Base-by-base conservation (phyloP, 2,329 filamentous ascomycete genomes). In the Coniella vitis region DNA sequence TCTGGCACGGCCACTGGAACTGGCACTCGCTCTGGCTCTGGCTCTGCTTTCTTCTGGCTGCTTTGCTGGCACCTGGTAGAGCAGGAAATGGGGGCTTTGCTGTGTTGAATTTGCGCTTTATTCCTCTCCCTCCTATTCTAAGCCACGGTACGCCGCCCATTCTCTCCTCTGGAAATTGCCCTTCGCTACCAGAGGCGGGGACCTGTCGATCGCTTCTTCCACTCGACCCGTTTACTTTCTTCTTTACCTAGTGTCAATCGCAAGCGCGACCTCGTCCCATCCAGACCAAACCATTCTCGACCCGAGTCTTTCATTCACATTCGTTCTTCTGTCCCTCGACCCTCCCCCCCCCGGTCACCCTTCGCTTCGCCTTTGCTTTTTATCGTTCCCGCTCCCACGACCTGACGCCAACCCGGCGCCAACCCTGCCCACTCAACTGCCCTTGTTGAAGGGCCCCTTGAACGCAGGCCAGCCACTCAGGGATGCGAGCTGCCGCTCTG, bases 201-300 rank as follows among this genome's bases (percentile, higher is more conserved):
- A 56, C 55, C 57, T 56, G 60, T 57, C 59, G 61, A 62, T 63
- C 60, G 55, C 57, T 61, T 53, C 54, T 58, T 5, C 25, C 46
- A 53, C 52, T 50, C 49, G 47, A 47, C 52, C 52, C 52, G 38
- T 34, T 40, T 14, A 34, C 29, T 32, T 37, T 46, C 40, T 45
- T 12, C 50, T 43, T 48, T 49, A 22, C 40, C 38, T 21, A 41
- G 38, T 31, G 45, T 47, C 42, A 52, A 51, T 47, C 47, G 45
- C 49, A 44, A 25, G 38, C 51, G 25, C 43, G 19, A 46, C 36
- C 43, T 41, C 41, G 52, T 46, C 45, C 44, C 49, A 48, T 45
- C 42, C 38, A 40, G 21, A 47, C 35, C 46, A 41, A 39, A 44
- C 31, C 38, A 34, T 32, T 29, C 25, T 29, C 25, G 25, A 29